Evolutionary conservation across 1,284 basidiomycete genomes (phyloP), one percentile per base, ranked within the genome.

Genomic region (Naganishia sp.): DNA sequence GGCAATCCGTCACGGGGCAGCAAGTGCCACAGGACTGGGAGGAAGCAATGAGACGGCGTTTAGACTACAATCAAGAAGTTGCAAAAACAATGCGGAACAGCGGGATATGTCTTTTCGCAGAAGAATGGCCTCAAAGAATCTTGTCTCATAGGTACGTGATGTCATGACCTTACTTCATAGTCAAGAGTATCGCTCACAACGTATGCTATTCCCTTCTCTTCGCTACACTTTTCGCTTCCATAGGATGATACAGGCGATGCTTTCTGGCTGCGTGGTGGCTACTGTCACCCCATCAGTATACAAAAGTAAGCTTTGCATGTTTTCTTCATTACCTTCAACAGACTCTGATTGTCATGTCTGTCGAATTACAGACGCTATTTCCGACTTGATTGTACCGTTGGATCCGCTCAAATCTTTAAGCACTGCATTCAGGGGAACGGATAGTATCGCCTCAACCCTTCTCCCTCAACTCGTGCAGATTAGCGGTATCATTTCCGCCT

Each of bases 181-280:
- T 10, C 6, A 2, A 28, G 28, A 28, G 28, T 7, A 3, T 39
- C 2, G 36, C 43, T 43, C 21, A 21, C 5, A 2, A 31, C 25
- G 25, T 31, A 39, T 42, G 45, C 44, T 48, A 16, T 18, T 9
- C 2, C 25, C 55, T n/a, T 28, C n/a, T 39, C 25, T 9, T 28
- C 13, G 15, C 36, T 33, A 28, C 28, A 53, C 16, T 13, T 16
- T 6, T 42, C 6, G 18, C 33, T 13, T 43, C 33, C 3, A 44
- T 63, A 67, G 72, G n/a, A 70, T 76, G 50, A 72, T 69, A 1
- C 63, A 75, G 56, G 75, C 75, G 11, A 73, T 77, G 72, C 61
- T 76, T 6, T 71, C 75, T 0, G 76, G 75, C 0, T 77, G 76
- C 59, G 67, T 76, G 4, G 75, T 76, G 0, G 76, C 76, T 1